These are phyloP conservation scores for Monoraphidium neglectum DNA, from an alignment of 139 green algal genomes.

Conservation along the genomic window DNA sequence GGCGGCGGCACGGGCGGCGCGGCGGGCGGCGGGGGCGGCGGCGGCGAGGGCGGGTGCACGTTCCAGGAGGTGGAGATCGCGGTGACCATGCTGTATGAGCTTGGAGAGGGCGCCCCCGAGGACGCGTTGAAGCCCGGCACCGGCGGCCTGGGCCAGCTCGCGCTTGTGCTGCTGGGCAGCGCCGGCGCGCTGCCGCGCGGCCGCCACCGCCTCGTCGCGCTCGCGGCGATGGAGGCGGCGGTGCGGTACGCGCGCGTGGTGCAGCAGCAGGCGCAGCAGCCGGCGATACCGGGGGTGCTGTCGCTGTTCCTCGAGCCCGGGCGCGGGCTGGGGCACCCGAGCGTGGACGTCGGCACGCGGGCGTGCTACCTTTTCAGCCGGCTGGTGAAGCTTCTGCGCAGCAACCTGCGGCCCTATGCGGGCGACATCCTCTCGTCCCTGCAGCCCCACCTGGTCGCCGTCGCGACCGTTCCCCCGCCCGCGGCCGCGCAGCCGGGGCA, in stretches of 20 bases:
- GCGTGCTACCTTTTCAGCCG: constrained; percentile 86
- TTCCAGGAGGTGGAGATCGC: constrained; percentile 77
- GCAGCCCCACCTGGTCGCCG: constrained; percentile 61
- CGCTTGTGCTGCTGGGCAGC: constrained; percentile 56
- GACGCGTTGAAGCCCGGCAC: constrained; percentile 58
- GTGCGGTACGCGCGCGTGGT: constrained; percentile 59
- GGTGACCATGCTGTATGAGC: constrained; percentile 79
- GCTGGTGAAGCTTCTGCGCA: constrained; percentile 69
- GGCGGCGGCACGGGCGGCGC: neutral
- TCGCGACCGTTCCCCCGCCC: constrained; percentile 61
- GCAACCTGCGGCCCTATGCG: constrained; percentile 57
- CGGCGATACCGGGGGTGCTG: constrained; percentile 49
- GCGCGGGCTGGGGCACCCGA: constrained; percentile 63
- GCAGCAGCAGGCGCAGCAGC: constrained; percentile 45
- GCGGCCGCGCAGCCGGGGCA: neutral
- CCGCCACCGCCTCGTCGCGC: constrained; percentile 73
- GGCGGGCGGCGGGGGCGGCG: neutral
- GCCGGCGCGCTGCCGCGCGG: constrained; percentile 30
- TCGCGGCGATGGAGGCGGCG: constrained; percentile 74
- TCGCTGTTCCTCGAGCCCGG: constrained; percentile 51
- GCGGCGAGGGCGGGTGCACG: neutral
- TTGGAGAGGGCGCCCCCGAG: constrained; percentile 81
- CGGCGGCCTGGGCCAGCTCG: constrained; percentile 63
- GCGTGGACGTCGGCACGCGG: constrained; percentile 54
- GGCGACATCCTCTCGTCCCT: constrained; percentile 59